Evolutionary conservation across 2,329 filamentous ascomycete species (phyloP), one percentile per base, ranked within the genome.

Genomic region (Hymenotorrendiella dingleyae): DNA sequence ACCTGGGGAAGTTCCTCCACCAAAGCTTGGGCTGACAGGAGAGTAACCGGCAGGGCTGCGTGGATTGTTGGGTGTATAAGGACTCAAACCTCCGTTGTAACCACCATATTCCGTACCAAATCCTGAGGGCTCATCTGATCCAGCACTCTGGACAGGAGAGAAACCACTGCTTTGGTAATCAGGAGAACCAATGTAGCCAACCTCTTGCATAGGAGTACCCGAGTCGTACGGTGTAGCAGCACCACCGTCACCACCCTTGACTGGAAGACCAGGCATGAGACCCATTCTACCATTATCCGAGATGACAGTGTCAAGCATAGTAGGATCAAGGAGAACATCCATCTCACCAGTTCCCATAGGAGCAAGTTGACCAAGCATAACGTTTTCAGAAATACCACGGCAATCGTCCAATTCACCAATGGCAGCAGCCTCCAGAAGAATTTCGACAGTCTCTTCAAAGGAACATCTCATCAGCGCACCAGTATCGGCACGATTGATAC

Each of bases 381-480:
- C 84, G 69, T 98, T 98, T 69, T 98, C 93, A 12, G 93, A 97
- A 38, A 98, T 91, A 74, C 93, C 93, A 47, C 89, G 86, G 70
- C 94, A 98, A 66, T 98, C 93, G 61, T 98, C 93, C 23, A 98
- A 76, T 66, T 98, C 93, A 62, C 93, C 93, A 38, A 87, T 87
- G 12, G 89, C 88, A 19, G 93, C 93, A 48, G 93, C 94, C 62
- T 98, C 93, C 16, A 98, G 80, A 40, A 98, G 73, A 72, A 98
- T 98, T 63, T 98, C 94, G 29, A 98, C 93, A 0, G 93, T 98
- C 66, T 98, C 94, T 68, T 98, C 93, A 68, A 98, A 98, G 2
- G 93, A 98, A 74, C 94, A 98, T 65, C 93, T 85, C 93, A 98
- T 98, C 58, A 98, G 75, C 8, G 93, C 94, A 72, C 93, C 93